A percentile compares a stretch with the other conserved stretches of the same genome.
phyloP scores from a whole-genome alignment of 495 filamentous ascomycete species.

The Barbatosphaeria neglecta region DNA sequence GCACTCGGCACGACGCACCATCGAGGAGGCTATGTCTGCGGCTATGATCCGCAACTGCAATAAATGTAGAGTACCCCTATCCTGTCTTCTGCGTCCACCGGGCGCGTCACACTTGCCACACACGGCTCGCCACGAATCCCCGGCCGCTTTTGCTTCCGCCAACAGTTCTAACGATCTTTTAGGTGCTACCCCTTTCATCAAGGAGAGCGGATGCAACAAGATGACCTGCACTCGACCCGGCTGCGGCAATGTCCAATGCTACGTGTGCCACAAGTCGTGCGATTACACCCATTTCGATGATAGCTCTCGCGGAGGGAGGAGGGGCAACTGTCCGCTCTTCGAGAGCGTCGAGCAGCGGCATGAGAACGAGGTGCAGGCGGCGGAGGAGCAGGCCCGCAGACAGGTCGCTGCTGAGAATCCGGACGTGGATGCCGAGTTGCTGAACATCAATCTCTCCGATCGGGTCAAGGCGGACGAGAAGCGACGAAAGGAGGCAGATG shows the following conservation, averaged over 20 bases:
- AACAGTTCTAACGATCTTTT: constrained; percentile 14
- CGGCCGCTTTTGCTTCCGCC: background rate
- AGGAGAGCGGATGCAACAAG: constrained; percentile 76
- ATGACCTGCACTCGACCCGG: constrained; percentile 47
- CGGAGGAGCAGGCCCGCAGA: constrained; percentile 48
- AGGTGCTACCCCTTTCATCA: constrained; percentile 55
- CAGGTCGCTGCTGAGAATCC: constrained; percentile 48
- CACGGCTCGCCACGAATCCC: no score
- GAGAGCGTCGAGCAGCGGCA: constrained; percentile 53
- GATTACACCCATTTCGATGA: constrained; percentile 45
- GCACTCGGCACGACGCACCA: constrained; percentile 45
- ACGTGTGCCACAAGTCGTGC: constrained; percentile 55
- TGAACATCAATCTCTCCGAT: constrained; percentile 49
- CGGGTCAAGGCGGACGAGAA: constrained; percentile 33
- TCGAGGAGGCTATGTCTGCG: constrained; percentile 77
- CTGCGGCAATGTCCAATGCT: constrained; percentile 56
- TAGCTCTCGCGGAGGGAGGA: constrained; percentile 23
- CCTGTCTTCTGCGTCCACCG: background rate
- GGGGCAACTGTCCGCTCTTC: constrained; percentile 51
- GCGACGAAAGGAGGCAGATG: background rate
- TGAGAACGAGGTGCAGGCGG: constrained; percentile 51
- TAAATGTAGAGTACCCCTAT: constrained; percentile 27
- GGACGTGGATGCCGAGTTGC: constrained; percentile 40
- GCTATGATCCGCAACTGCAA: constrained; percentile 72
- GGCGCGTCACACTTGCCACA: no score